Evolutionary conservation across 2,329 filamentous ascomycete genomes (phyloP).

Genomic region (Fonsecaea pedrosoi): DNA sequence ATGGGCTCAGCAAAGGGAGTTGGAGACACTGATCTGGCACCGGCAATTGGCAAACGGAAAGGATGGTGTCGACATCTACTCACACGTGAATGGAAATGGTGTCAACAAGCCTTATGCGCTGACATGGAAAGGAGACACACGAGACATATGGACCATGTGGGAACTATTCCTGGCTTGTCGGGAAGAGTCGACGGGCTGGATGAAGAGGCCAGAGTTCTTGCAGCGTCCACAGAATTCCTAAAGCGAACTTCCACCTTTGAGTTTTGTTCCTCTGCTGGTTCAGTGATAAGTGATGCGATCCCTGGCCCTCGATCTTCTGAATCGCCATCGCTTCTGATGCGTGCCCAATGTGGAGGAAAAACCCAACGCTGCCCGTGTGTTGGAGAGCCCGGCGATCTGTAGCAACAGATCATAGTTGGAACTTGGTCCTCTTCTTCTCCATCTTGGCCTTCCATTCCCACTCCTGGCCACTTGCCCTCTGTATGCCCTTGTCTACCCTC

Average conservation of each 20-base stretch:
- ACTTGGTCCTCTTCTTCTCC: conserved; percentile 92
- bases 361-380: not conserved
- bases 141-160: conserved; percentile 2
- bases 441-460: conserved; percentile 97
- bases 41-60: not conserved
- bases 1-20: not conserved
- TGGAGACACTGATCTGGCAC: conserved; percentile 1
- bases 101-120: not conserved
- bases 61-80: not conserved
- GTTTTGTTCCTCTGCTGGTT: not conserved
- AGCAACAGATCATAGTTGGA: conserved; percentile 70
- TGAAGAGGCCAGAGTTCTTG: not conserved
- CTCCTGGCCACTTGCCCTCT: conserved; percentile 75
- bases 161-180: not conserved
- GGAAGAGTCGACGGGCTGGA: not conserved
- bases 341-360: not conserved
- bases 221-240: not conserved
- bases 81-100: conserved; percentile 3
- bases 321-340: not conserved
- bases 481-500: conserved; percentile 89
- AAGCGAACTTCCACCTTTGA: conserved; percentile 1
- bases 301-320: not conserved
- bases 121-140: not conserved
- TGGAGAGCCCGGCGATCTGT: not conserved
- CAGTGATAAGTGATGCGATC: not conserved